Evolutionary conservation across 1,284 basidiomycete species (phyloP).

Genomic region (Boletellus deceptivus): DNA sequence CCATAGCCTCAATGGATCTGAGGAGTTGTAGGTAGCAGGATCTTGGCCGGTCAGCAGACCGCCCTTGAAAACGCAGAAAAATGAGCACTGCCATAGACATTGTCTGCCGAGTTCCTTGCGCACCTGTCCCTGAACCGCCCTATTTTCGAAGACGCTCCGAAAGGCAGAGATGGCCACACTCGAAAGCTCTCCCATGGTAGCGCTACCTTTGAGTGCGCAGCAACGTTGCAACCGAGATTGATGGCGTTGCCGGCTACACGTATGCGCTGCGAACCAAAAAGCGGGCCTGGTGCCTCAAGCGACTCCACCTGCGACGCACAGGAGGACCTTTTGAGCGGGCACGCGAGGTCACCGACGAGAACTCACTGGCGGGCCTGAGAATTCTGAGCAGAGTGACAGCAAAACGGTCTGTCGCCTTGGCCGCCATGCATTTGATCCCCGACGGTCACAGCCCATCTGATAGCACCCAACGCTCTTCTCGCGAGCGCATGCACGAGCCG

Average conservation of each 20-base stretch:
- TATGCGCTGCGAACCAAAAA: not conserved
- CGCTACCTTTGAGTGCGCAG: not conserved
- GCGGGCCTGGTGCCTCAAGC: no score
- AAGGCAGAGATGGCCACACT: conserved; percentile 37
- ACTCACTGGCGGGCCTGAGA: no score
- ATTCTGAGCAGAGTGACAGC: no score
- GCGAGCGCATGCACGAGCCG: no score
- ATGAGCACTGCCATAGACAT: not conserved
- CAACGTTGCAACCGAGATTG: no score
- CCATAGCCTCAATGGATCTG: conserved; percentile 84
- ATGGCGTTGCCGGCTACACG: not conserved
- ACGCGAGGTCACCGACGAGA: no score
- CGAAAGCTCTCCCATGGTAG: conserved; percentile 41
- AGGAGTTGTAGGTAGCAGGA: conserved; percentile 60
- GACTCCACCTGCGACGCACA: no score
- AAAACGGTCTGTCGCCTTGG: no score
- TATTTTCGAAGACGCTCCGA: conserved; percentile 26
- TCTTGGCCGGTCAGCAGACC: conserved; percentile 73
- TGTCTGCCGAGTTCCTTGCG: conserved; percentile 2
- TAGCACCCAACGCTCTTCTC: no score
- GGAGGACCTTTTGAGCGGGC: no score
- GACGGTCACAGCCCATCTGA: no score
- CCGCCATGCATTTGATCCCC: no score
- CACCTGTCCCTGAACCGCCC: conserved; percentile 43
- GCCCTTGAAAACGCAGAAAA: conserved; percentile 41